These are phyloP conservation scores for Cryphonectria parasitica DNA, from an alignment of 2,329 filamentous ascomycete genomes.

Conservation along the genomic window DNA sequence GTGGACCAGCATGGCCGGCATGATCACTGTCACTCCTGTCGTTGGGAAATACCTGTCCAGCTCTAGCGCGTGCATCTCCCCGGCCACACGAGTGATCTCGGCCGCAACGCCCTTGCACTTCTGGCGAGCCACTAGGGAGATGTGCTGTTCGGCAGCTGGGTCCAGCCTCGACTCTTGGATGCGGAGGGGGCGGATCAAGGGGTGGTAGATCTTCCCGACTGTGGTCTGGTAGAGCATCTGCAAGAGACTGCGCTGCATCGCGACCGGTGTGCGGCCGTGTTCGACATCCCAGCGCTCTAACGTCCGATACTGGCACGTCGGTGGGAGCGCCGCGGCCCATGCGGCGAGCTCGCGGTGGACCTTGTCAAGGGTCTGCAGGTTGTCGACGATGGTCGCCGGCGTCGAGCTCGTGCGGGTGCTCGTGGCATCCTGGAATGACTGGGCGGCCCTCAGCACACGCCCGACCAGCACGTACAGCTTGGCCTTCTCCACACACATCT, in stretches of 20 bases:
- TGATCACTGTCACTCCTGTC: constrained; percentile 85
- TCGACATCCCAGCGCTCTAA: constrained; percentile 59
- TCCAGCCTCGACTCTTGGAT: constrained; percentile 51
- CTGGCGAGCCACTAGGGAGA: constrained; percentile 64
- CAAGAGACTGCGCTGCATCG: constrained; percentile 79
- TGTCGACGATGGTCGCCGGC: constrained; percentile 13
- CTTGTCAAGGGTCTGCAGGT: constrained; percentile 68
- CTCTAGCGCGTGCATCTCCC: constrained; percentile 71
- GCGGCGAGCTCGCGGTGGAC: constrained; percentile 80
- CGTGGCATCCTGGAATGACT: constrained; percentile 74
- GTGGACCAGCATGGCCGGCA: constrained; percentile 93
- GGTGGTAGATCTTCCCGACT: constrained; percentile 85
- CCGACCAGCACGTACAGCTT: constrained; percentile 89
- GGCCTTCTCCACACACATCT: constrained; percentile 90
- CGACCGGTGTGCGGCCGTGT: constrained; percentile 62
- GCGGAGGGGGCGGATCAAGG: constrained; percentile 74
- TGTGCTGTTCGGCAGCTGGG: constrained; percentile 51
- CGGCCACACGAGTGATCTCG: constrained; percentile 83
- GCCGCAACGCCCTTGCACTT: constrained; percentile 83
- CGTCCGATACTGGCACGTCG: constrained; percentile 69
- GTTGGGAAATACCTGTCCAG: constrained; percentile 84
- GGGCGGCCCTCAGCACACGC: constrained; percentile 86
- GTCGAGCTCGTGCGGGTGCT: constrained; percentile 76
- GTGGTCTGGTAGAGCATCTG: constrained; percentile 96
- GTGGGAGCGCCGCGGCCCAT: constrained; percentile 75